Conservation (phyloP, 148 eudicot genomes). For the Amaranthus cruentus region DNA sequence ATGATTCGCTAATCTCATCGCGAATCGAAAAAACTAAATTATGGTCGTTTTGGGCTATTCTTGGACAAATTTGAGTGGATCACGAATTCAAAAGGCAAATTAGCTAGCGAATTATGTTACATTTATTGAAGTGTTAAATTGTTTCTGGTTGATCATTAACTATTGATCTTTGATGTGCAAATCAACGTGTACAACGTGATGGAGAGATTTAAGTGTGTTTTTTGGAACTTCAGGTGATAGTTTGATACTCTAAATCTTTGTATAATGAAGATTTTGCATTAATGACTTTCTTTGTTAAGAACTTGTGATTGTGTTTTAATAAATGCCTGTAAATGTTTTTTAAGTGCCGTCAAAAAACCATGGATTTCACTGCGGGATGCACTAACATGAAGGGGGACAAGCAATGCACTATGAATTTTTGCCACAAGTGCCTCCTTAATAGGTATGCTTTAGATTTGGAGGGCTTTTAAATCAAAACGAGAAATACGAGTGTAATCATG, state of each 20-base stretch:
- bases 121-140: not conserved
- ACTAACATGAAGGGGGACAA: slow-evolving; percentile 51
- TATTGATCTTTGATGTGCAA: not conserved
- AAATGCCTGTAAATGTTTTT: not conserved
- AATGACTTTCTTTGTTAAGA: not conserved
- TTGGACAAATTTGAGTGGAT: no score
- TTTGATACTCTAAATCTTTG: not conserved
- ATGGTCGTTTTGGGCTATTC: no score
- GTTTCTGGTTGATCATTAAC: not conserved
- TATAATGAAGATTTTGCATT: not conserved
- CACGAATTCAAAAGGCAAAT: no score
- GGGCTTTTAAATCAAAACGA: not conserved
- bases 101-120: no score
- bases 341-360: slow-evolving; percentile 89
- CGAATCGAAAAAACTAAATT: no score
- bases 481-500: not conserved
- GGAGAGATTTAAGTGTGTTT: not conserved
- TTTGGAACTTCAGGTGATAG: not conserved
- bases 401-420: slow-evolving; percentile 55
- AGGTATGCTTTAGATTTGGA: slow-evolving; percentile 38
- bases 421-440: slow-evolving; percentile 80
- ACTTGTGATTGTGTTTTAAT: slow-evolving; percentile 6
- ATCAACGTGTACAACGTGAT: no score
- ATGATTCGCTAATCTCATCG: no score
- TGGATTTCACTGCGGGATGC: slow-evolving; percentile 62